Evolutionary conservation across 1,139 yeast genomes (phyloP).

Genomic region (Ogataea hybrid): DNA sequence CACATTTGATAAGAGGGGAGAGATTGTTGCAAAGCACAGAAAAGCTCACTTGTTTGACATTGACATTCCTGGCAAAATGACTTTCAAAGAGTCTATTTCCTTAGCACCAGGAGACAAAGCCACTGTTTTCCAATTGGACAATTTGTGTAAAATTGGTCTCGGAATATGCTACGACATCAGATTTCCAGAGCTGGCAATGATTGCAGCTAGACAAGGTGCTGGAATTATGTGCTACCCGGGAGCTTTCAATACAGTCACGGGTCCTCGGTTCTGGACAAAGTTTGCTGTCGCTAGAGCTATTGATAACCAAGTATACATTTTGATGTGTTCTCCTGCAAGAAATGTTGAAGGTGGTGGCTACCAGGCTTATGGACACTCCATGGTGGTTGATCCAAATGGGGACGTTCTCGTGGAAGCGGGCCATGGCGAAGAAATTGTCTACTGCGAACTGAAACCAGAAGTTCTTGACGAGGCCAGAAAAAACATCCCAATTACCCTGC

Average conservation of each 20-base stretch:
- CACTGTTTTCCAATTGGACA: constrained; percentile 68
- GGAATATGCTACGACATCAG: constrained; percentile 93
- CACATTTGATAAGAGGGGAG: constrained; percentile 69
- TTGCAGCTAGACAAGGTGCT: constrained; percentile 72
- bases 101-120: constrained; percentile 78
- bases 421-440: constrained; percentile 76
- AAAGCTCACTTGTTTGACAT: constrained; percentile 90
- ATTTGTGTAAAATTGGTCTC: constrained; percentile 75
- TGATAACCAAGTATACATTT: constrained; percentile 79
- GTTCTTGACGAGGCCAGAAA: constrained; percentile 59
- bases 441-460: constrained; percentile 73
- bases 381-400: constrained; percentile 87
- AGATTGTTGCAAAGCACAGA: constrained; percentile 79
- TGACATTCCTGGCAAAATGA: constrained; percentile 84
- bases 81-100: constrained; percentile 78
- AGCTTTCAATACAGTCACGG: constrained; percentile 94
- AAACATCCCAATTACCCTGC: constrained; percentile 74
- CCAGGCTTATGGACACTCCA: constrained; percentile 92
- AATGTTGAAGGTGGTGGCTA: constrained; percentile 66
- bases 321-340: constrained; percentile 88
- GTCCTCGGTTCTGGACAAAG: constrained; percentile 92
- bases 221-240: constrained; percentile 95
- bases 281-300: constrained; percentile 85
- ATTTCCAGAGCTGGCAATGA: constrained; percentile 85
- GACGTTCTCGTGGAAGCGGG: constrained; percentile 78